phyloP scores from a whole-genome alignment of 2,329 filamentous ascomycete species.

The Fusarium heterosporum region DNA sequence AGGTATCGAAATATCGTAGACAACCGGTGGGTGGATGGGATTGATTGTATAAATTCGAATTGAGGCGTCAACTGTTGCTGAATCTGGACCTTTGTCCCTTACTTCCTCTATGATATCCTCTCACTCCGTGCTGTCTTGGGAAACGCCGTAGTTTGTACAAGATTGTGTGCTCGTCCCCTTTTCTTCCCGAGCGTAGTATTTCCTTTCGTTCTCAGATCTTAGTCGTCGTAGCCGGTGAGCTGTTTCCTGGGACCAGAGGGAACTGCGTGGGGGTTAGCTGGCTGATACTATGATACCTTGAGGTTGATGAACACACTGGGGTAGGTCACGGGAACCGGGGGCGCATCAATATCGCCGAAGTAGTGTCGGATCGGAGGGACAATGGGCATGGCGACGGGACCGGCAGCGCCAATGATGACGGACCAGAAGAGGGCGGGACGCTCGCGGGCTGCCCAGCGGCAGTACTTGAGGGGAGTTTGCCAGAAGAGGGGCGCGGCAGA shows the following conservation, averaged over 20 bases:
- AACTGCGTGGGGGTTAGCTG: constrained; percentile 56
- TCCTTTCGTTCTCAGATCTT: constrained; percentile 45
- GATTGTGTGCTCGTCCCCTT: constrained; percentile 8
- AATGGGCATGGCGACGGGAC: constrained; percentile 76
- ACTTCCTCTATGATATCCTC: constrained; percentile 35
- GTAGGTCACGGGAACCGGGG: constrained; percentile 87
- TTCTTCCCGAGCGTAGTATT: constrained; percentile 20
- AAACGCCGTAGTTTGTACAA: constrained; percentile 48
- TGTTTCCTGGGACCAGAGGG: constrained; percentile 69
- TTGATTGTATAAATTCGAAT: constrained; percentile 41
- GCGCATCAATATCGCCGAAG: constrained; percentile 79
- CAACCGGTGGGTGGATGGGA: constrained; percentile 2
- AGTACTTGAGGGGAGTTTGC: constrained; percentile 83
- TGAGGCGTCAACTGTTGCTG: constrained; percentile 47
- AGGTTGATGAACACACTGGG: constrained; percentile 74
- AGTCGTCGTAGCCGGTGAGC: constrained; percentile 70
- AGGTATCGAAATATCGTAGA: constrained; percentile 27
- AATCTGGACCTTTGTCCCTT: constrained; percentile 35
- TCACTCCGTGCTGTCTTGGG: constrained; percentile 29
- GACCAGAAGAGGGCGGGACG: constrained; percentile 94
- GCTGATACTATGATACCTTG: neutral
- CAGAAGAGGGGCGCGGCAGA: constrained; percentile 80
- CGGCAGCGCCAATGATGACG: constrained; percentile 76
- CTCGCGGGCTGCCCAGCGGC: constrained; percentile 87
- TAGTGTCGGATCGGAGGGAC: constrained; percentile 79